Base-by-base conservation (phyloP, 495 filamentous ascomycete species). In the Emericellopsis terricola region DNA sequence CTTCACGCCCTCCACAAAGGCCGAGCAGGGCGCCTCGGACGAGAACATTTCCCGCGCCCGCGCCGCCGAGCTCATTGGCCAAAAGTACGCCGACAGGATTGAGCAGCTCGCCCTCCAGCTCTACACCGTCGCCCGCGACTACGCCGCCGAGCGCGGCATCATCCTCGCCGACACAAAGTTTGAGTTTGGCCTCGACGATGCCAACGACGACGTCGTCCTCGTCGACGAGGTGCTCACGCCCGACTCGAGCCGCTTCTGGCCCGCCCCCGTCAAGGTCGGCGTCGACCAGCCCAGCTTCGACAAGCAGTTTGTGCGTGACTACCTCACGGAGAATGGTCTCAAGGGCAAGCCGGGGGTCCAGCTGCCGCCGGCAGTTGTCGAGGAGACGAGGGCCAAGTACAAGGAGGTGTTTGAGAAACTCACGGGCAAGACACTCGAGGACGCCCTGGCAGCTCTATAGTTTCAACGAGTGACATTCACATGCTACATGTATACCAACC, bases 1-100 rank as follows among this genome's bases (percentile, higher is more conserved):
- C 14, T 94, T 84, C 51, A 96, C 89, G 6, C 84, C 84, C 6
- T 78, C 68, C 44, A 94, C 86, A 2, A 96, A 97, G 62, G 89
- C 89, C 0, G 78, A 82, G 46, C 59, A 64, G 36, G 87, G 87
- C 1, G 59, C 71, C 36, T 71, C 92, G 41, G 89, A 97, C 57
- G 78, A 87, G 60, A 96, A 97, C 53, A 96, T 97, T 41, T 68
- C 73, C 37, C 76, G 75, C 0, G 73, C 73, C 26, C 53, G 78
- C 53, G 78, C 79, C 15, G 41, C 38, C 18, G 43, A 64, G 35
- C 72, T 92, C 35, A 62, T 93, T 8, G 89, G 87, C 14, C 58
- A 72, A 13, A 64, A 68, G 21, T 77, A 85, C 40, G 85, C 85
- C n/a, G 51, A 63, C 7, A 69, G 62, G 28, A 77, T 97, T 41